phyloP scores from a whole-genome alignment of 148 eudicot species.

The Gaultheria prostrata region DNA sequence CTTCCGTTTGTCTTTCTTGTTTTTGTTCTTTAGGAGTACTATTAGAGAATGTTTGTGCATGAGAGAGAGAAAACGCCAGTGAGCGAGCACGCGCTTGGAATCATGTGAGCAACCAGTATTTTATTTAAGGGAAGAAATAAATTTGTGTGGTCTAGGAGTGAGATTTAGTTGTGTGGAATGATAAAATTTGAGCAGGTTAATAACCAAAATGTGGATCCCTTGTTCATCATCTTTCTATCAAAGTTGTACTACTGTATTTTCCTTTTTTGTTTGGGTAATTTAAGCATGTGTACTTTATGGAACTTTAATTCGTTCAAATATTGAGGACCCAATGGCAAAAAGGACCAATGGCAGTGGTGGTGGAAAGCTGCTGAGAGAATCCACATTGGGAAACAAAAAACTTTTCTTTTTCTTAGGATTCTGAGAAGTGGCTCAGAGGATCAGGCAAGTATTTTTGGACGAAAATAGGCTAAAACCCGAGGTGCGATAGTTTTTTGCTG shows the following conservation, averaged over 20 bases:
- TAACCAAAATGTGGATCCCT: constrained; percentile 7
- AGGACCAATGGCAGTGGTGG: neutral
- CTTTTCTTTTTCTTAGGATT: neutral
- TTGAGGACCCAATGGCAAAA: too few species aligned
- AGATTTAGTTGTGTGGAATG: neutral
- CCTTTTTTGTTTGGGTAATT: neutral
- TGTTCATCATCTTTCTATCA: neutral
- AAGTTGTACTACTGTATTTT: neutral
- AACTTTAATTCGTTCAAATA: too few species aligned
- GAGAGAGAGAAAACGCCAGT: neutral
- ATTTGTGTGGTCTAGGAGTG: constrained; percentile 5
- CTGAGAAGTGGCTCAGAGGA: too few species aligned
- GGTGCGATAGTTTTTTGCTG: too few species aligned
- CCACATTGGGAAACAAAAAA: neutral
- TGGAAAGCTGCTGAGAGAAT: neutral
- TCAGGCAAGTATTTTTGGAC: too few species aligned
- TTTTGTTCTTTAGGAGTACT: neutral
- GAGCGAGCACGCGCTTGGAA: neutral
- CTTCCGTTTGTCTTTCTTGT: neutral
- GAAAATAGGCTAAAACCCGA: too few species aligned
- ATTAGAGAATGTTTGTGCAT: neutral
- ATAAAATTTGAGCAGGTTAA: neutral
- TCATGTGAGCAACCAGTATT: neutral
- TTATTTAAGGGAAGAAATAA: neutral
- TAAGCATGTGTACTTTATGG: neutral